Conservation (phyloP, 495 filamentous ascomycete genomes). For the Penicillium angulare region DNA sequence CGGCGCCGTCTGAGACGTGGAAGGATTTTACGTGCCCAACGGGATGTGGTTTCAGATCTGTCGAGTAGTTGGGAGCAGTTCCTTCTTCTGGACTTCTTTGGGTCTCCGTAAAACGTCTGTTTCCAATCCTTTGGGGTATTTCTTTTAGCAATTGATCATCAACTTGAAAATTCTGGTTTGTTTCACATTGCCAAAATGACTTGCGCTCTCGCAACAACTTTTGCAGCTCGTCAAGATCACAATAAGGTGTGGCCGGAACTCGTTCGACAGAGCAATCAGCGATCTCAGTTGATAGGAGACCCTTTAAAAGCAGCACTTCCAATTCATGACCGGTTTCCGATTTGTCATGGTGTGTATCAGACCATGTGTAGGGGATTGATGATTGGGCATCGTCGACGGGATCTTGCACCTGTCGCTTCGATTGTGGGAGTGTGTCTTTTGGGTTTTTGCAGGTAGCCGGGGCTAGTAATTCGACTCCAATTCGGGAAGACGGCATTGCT, state of each 20-base stretch:
- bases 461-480: too few species aligned
- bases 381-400: not conserved
- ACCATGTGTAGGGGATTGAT: constrained; percentile 18
- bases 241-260: constrained; percentile 6
- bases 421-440: too few species aligned
- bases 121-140: too few species aligned
- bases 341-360: constrained; percentile 1
- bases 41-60: too few species aligned
- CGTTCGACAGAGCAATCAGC: not conserved
- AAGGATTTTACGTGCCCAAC: too few species aligned
- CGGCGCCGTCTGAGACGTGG: too few species aligned
- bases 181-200: constrained; percentile 8
- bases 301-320: constrained; percentile 17
- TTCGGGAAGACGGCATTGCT: too few species aligned
- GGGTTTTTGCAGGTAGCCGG: too few species aligned
- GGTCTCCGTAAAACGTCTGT: too few species aligned
- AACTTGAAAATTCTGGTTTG: not conserved
- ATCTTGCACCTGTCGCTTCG: not conserved
- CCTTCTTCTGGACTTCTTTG: too few species aligned
- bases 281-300: constrained; percentile 4
- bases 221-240: constrained; percentile 27
- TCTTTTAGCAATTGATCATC: too few species aligned
- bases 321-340: not conserved
- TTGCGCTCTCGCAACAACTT: constrained; percentile 18
- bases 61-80: too few species aligned